These are phyloP conservation scores for Lagenaria siceraria DNA, from an alignment of 306 rosid species.

Conservation along the genomic window DNA sequence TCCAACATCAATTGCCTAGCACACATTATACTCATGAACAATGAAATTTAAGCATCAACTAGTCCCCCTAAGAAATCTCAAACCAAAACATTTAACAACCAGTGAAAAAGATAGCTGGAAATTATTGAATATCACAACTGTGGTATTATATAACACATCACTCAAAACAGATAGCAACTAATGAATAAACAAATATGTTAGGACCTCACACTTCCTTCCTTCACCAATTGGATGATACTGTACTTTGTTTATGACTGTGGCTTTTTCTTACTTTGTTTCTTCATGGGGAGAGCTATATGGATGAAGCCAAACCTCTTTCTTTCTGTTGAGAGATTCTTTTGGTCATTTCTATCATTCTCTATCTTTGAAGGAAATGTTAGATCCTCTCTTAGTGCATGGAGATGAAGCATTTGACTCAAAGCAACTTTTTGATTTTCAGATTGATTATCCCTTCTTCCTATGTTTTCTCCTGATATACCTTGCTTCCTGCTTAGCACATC, in stretches of 20 bases:
- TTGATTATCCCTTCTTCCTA: slow-evolving; percentile 23
- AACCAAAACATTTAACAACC: neutral
- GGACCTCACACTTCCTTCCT: neutral
- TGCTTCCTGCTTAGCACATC: slow-evolving; percentile 81
- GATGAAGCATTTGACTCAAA: slow-evolving; percentile 82
- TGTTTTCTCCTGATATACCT: slow-evolving; percentile 35
- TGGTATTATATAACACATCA: slow-evolving; percentile 1
- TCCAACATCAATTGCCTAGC: neutral
- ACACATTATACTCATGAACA: neutral
- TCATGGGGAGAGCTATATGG: slow-evolving; percentile 67
- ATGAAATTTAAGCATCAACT: neutral
- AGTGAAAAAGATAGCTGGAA: neutral
- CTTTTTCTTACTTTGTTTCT: slow-evolving; percentile 56
- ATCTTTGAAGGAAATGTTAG: slow-evolving; percentile 32
- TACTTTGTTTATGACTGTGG: slow-evolving; percentile 12
- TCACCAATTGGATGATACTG: neutral
- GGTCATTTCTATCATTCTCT: slow-evolving; percentile 42
- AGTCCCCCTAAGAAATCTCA: neutral
- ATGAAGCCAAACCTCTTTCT: slow-evolving; percentile 89
- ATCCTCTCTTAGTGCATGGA: slow-evolving; percentile 59
- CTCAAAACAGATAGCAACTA: neutral
- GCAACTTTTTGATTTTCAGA: slow-evolving; percentile 58
- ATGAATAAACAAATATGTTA: slow-evolving; percentile 1
- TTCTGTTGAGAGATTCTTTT: slow-evolving; percentile 34
- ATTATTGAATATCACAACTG: neutral